These are phyloP conservation scores for Salvia sclarea DNA, from an alignment of 305 asterid species.

Conservation along the genomic window DNA sequence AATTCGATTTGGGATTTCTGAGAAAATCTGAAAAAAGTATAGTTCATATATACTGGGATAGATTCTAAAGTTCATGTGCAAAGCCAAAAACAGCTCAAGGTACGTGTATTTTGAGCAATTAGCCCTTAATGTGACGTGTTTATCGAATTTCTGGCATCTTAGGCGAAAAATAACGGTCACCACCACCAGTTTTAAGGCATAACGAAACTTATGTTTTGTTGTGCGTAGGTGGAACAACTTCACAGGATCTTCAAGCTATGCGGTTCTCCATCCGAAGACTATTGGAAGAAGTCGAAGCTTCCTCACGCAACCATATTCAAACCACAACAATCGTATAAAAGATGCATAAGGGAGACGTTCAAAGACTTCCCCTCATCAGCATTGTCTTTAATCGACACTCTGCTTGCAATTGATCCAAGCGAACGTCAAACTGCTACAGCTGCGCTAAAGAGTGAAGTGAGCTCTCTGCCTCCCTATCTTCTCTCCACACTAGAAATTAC, in stretches of 20 bases:
- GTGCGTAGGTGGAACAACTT: conserved; percentile 80
- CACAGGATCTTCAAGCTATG: conserved; percentile 93
- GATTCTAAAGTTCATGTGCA: too few species aligned
- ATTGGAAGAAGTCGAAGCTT: conserved; percentile 86
- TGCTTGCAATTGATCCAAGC: conserved; percentile 80
- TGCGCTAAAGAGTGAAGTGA: conserved; percentile 78
- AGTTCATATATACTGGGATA: too few species aligned
- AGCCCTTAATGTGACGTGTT: neutral
- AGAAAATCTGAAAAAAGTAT: too few species aligned
- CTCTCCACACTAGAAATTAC: conserved; percentile 3
- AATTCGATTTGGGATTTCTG: too few species aligned
- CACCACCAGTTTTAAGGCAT: neutral
- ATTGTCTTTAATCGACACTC: conserved; percentile 69
- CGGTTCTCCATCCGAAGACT: conserved; percentile 88
- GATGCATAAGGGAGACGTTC: conserved; percentile 72
- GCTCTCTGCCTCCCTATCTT: conserved; percentile 35
- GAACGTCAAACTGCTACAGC: conserved; percentile 79
- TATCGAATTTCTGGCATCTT: neutral
- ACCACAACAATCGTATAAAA: conserved; percentile 81
- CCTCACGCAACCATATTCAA: conserved; percentile 92
- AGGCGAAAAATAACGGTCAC: neutral
- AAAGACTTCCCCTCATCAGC: conserved; percentile 80
- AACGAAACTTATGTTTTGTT: neutral
- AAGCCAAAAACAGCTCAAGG: too few species aligned
- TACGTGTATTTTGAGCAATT: too few species aligned